Evolutionary conservation across 2,329 filamentous ascomycete species (phyloP), one percentile per base, ranked within the genome.

Genomic region (Fusarium albosuccineum): DNA sequence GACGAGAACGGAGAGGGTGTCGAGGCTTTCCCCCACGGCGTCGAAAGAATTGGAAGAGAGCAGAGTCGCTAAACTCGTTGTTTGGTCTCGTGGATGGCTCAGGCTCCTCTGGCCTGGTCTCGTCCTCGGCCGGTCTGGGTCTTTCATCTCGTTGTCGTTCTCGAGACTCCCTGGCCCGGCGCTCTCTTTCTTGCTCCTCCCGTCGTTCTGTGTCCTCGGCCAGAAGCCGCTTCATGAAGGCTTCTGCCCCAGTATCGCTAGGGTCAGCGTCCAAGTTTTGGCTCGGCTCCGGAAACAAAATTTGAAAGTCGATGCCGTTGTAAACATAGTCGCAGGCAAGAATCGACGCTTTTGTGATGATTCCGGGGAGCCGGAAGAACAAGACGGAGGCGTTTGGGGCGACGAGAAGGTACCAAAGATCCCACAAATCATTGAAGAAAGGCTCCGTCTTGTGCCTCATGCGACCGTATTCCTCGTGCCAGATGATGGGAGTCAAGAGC

Each of bases 181-280:
- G 29, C 22, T 49, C 46, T 33, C 6, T 22, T 6, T 37, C 46
- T 17, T 8, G 46, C 17, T 14, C n/a, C 13, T 30, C 46, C 30
- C 46, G 46, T 17, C 13, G 34, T 33, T 49, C 46, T 17, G 30
- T 13, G 4, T 51, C 49, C 53, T 66, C 57, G 8, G 53, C 14
- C 29, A 54, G 39, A 22, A 63, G 39, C 49, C 26, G 40, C 30
- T 49, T 59, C 40, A 63, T 51, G 48, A 51, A 59, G 16, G 11
- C 37, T 30, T 68, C 65, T n/a, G 57, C 53, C 9, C 53, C 37
- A 26, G 65, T 51, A 34, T 46, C n/a, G 2, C 22, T 17, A 10
- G 50, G 57, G 16, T 50, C 37, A 6, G n/a, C 41, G n/a, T 46
- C n/a, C 7, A 33, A 14, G 11, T 39, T 39, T 51, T 27, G 46